Evolutionary conservation across 805 yeast genomes (phyloP), one percentile per base, ranked within the genome.

Genomic region (Blastobotrys peoriensis): DNA sequence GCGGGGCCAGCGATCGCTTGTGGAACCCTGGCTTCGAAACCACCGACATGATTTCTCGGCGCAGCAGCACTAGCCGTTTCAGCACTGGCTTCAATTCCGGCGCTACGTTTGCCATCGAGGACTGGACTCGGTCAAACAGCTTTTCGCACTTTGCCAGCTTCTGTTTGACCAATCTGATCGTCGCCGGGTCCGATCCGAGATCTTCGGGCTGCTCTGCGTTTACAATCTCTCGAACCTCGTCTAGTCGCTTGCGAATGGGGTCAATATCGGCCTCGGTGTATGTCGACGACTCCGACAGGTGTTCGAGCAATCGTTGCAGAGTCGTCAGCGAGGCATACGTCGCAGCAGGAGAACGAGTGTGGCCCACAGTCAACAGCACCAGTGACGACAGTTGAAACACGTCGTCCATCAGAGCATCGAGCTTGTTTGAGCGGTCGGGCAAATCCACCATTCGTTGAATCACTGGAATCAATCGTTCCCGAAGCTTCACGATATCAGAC

Each of bases 351-450:
- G 87, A 76, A 54, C 87, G 82, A 38, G 84, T 83, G 55, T 87
- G 70, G 2, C 99, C 99, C 47, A 94, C 93, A 2, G 98, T 86
- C 58, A 91, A 77, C 63, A 89, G 86, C 53, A 93, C 83, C 41
- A 93, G 71, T 10, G 95, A 83, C 37, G 91, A 67, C 39, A 93
- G 67, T 63, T 91, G 96, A 72, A 91, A 87, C 18, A 85, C 86
- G 57, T 89, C 97, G 62, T 89, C 97, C 36, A 86, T 70, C 8
- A 85, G 73, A 6, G 78, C 69, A 58, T 89, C 96, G 13, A 85
- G 86, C 49, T 64, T 61, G 38, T 19, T 65, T 43, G 50, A 63
- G 57, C 43, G 60, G 58, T 41, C 63, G 8, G 30, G 30, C 30
- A 25, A 25, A 8, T 8, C 30, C 13, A 25, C 30, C 30, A 25